A percentile compares a stretch with the other conserved stretches of the same genome.
phyloP scores from a whole-genome alignment of 1,284 basidiomycete genomes.

The Ceratobasidium sp. region DNA sequence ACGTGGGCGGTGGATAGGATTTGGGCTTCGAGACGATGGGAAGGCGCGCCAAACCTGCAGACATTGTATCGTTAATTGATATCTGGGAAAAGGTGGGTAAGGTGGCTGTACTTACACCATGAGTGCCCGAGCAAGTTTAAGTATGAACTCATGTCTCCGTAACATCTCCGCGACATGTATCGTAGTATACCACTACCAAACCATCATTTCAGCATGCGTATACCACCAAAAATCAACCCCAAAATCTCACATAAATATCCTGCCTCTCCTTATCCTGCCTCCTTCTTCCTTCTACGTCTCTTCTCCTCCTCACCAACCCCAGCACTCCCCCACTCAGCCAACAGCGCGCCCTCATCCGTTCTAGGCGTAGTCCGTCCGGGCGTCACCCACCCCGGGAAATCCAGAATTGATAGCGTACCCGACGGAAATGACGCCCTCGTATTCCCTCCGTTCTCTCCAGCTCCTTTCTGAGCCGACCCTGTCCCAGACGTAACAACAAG shows the following conservation, averaged over 20 bases:
- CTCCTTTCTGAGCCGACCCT: background rate
- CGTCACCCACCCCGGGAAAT: constrained; percentile 48
- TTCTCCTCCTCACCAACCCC: constrained; percentile 58
- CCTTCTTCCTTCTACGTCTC: constrained; percentile 64
- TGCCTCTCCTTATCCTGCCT: constrained; percentile 78
- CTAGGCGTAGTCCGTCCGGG: constrained; percentile 48
- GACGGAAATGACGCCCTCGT: constrained; percentile 33
- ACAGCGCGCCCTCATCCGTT: constrained; percentile 40
- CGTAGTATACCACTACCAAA: constrained; percentile 72
- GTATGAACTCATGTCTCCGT: constrained; percentile 88
- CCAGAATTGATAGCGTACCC: constrained; percentile 18
- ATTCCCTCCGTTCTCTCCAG: background rate
- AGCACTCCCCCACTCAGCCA: constrained; percentile 28
- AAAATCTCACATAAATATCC: constrained; percentile 76
- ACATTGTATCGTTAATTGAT: constrained; percentile 5
- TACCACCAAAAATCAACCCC: constrained; percentile 10
- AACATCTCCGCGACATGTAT: constrained; percentile 91
- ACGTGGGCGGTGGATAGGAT: constrained; percentile 89
- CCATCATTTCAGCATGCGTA: constrained; percentile 3
- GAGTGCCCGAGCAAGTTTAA: constrained; percentile 89
- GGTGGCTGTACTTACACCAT: constrained; percentile 75
- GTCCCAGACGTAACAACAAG: background rate
- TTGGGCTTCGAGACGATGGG: constrained; percentile 88
- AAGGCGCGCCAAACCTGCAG: constrained; percentile 84
- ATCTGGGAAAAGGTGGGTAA: background rate